A percentile compares a stretch with the other conserved stretches of the same genome.
phyloP scores from a whole-genome alignment of 176 grass and related monocot genomes.

The Paspalum notatum region DNA sequence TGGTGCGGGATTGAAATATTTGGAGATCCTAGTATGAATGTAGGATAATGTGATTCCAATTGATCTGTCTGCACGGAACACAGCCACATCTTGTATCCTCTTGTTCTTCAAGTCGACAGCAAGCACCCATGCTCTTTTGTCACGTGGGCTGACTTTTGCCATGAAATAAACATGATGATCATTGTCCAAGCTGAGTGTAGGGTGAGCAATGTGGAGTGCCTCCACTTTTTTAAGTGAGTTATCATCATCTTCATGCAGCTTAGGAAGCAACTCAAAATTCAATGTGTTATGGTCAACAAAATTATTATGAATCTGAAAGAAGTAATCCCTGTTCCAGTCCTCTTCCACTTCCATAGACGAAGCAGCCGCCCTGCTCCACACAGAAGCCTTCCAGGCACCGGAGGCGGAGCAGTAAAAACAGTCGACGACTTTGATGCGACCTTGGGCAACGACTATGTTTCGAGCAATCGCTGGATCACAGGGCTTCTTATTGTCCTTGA shows the following conservation, averaged over 20 bases:
- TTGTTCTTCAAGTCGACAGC: not conserved
- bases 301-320: not conserved
- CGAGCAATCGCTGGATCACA: not conserved
- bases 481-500: not conserved
- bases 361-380: not conserved
- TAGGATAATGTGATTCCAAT: not conserved
- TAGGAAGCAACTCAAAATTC: not conserved
- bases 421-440: not conserved
- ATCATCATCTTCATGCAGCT: not conserved
- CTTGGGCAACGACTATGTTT: not conserved
- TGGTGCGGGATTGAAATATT: not conserved
- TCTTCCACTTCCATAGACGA: not conserved
- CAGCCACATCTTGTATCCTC: not conserved
- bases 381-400: not conserved
- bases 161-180: not conserved
- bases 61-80: not conserved
- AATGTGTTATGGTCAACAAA: not conserved
- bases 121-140: not conserved
- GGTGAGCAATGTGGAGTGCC: not conserved
- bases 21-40: constrained; percentile 8
- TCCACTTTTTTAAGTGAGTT: not conserved
- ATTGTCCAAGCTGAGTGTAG: not conserved
- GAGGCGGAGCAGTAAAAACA: not conserved
- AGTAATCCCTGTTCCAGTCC: not conserved
- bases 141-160: not conserved